Percentiles rank a stretch among this genome's conserved stretches.
Evolutionary conservation across 345 rosid species (phyloP).

Genomic region (Kernera saxatilis): DNA sequence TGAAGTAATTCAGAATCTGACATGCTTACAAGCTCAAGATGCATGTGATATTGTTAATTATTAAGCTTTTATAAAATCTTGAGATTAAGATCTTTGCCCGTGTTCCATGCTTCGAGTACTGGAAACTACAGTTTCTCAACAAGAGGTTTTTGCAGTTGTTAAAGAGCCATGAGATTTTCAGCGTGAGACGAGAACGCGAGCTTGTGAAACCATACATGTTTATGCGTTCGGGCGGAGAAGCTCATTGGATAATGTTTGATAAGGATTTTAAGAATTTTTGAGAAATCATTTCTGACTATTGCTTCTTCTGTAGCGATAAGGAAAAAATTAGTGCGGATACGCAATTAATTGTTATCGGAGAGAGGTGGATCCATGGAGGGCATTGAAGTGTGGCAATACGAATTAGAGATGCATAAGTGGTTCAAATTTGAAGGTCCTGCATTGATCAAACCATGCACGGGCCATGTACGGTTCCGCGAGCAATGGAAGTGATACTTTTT

Average conservation of each 20-base stretch:
- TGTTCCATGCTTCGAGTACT: slow-evolving; percentile 46
- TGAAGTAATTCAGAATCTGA: slow-evolving; percentile 33
- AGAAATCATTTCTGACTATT: slow-evolving; percentile 43
- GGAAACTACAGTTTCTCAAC: slow-evolving; percentile 47
- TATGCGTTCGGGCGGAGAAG: slow-evolving; percentile 49
- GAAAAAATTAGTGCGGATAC: slow-evolving; percentile 38
- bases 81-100: slow-evolving; percentile 52
- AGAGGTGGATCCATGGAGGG: slow-evolving; percentile 39
- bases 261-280: slow-evolving; percentile 36
- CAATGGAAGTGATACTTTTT: slow-evolving; percentile 45
- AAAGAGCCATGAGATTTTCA: slow-evolving; percentile 55
- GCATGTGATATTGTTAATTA: slow-evolving; percentile 52
- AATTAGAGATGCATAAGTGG: slow-evolving; percentile 53
- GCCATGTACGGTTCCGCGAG: slow-evolving; percentile 60
- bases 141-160: slow-evolving; percentile 39
- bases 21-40: slow-evolving; percentile 1
- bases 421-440: slow-evolving; percentile 38
- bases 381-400: slow-evolving; percentile 62
- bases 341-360: slow-evolving; percentile 61
- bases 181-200: slow-evolving; percentile 46
- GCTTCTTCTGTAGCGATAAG: slow-evolving; percentile 25
- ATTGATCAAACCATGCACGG: slow-evolving; percentile 40
- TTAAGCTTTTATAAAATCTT: slow-evolving; percentile 48
- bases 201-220: slow-evolving; percentile 53
- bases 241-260: slow-evolving; percentile 28